phyloP scores from a whole-genome alignment of 2,329 filamentous ascomycete species.

The Diaporthe citri region DNA sequence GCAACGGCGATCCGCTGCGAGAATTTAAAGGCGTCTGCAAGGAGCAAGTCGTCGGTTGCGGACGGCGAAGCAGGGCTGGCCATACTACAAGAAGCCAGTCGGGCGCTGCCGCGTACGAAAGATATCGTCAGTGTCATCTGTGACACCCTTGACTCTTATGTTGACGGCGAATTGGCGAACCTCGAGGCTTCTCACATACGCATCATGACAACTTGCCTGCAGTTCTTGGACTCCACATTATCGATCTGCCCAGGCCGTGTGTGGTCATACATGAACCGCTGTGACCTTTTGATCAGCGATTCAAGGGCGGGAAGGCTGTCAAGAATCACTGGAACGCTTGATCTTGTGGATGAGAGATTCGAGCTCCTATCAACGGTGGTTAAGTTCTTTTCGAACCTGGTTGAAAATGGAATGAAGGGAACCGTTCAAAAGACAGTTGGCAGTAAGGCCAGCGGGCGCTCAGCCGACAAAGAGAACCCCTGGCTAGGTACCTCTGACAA shows the following conservation, averaged over 20 bases:
- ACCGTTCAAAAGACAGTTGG: conserved; percentile 75
- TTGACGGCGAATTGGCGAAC: conserved; percentile 68
- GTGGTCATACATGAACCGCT: conserved; percentile 90
- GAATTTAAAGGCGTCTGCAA: conserved; percentile 52
- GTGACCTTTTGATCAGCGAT: conserved; percentile 81
- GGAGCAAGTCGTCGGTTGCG: not conserved
- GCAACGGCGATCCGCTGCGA: conserved; percentile 75
- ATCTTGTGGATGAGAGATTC: conserved; percentile 82
- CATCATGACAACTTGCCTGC: conserved; percentile 77
- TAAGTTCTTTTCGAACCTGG: conserved; percentile 78
- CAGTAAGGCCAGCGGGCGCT: conserved; percentile 61
- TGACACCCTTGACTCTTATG: conserved; percentile 82
- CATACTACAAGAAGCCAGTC: conserved; percentile 71
- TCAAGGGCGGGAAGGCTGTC: conserved; percentile 82
- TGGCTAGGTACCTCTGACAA: conserved; percentile 84
- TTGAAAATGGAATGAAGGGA: conserved; percentile 80
- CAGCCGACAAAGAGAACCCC: conserved; percentile 62
- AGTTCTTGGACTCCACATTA: conserved; percentile 82
- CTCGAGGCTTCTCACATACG: conserved; percentile 76
- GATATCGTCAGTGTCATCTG: conserved; percentile 88
- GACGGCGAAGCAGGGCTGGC: conserved; percentile 54
- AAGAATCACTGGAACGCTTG: conserved; percentile 83
- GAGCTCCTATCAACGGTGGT: conserved; percentile 82
- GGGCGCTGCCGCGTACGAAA: conserved; percentile 66
- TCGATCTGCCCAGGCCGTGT: conserved; percentile 83